Base-by-base conservation (phyloP, 176 grass and related monocot species). In the Melocanna baccifera region DNA sequence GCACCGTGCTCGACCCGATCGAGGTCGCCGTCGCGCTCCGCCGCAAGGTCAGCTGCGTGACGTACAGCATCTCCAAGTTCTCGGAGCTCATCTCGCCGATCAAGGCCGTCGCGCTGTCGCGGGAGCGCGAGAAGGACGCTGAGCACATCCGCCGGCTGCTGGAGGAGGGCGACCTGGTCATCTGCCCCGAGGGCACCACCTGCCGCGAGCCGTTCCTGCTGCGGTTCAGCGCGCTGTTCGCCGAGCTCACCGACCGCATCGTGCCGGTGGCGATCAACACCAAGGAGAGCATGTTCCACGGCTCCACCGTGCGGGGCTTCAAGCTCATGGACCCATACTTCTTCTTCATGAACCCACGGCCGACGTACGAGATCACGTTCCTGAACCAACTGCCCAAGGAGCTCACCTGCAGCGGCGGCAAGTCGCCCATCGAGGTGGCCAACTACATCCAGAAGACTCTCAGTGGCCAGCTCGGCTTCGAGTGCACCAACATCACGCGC, bases 1-100 rank as follows among this genome's bases (percentile, higher is more conserved):
- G 96, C 62, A 95, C 91, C 32, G 67, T 98, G 82, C 91, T 98
- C 15, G 96, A 98, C 59, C 96, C 96, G 4, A 40, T 98, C 8
- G 89, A 95, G 71, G 81, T 92, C 15, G 89, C 93, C 74, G 91
- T 93, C 62, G 91, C 93, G 16, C 91, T 98, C 41, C 87, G 93
- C 76, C 96, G 96, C 85, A 98, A 95, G 90, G 86, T 98, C 8
- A 95, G 93, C 79, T 95, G 93, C 83, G 96, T 98, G 50, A 98
- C 96, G 19, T 98, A 98, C 87, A 95, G 93, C 92, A 98, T 98
- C 83, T 93, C 91, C 89, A 93, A 89, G 83, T 95, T 98, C 83
- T 95, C 96, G 18, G 93, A 98, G 88, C 87, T 98, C 80, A 95
- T 98, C 87, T 95, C 96, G 36, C 96, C 96, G 7, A 98, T 98